Evolutionary conservation across 2,329 filamentous ascomycete genomes (phyloP).

Genomic region (Gaeumannomyces tritici): DNA sequence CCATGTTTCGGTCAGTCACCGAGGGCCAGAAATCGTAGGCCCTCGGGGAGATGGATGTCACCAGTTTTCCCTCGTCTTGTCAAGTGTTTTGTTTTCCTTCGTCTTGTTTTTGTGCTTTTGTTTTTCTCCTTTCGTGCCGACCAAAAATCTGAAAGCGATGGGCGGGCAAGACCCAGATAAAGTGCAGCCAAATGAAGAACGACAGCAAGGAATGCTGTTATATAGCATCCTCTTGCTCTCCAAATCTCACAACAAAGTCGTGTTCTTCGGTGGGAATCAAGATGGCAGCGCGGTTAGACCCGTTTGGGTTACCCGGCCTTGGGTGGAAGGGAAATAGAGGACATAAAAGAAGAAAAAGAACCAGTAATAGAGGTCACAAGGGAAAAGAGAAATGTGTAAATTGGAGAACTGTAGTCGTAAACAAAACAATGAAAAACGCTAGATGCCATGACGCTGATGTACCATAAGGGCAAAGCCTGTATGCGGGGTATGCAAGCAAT

Average conservation of each 20-base stretch:
- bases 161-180: not conserved
- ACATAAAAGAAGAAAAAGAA: slow-evolving; percentile 8
- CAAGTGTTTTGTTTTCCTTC: not conserved
- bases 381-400: slow-evolving; percentile 4
- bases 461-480: slow-evolving; percentile 20
- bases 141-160: not conserved
- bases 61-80: not conserved
- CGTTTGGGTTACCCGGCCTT: not conserved
- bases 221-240: not conserved
- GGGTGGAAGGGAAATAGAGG: not conserved
- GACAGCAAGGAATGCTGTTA: not conserved
- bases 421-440: slow-evolving; percentile 26
- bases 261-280: too few species aligned
- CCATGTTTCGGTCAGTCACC: too few species aligned
- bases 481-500: slow-evolving; percentile 31
- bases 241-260: too few species aligned
- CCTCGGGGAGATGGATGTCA: too few species aligned
- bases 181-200: not conserved
- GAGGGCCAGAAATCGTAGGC: too few species aligned
- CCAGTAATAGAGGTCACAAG: not conserved
- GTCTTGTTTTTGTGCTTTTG: slow-evolving; percentile 8
- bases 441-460: slow-evolving; percentile 34
- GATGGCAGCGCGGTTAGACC: too few species aligned
- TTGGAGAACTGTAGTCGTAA: slow-evolving; percentile 8
- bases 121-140: not conserved